These are phyloP conservation scores for Diaporthe eres DNA, from an alignment of 2,329 filamentous ascomycete species.

Conservation along the genomic window DNA sequence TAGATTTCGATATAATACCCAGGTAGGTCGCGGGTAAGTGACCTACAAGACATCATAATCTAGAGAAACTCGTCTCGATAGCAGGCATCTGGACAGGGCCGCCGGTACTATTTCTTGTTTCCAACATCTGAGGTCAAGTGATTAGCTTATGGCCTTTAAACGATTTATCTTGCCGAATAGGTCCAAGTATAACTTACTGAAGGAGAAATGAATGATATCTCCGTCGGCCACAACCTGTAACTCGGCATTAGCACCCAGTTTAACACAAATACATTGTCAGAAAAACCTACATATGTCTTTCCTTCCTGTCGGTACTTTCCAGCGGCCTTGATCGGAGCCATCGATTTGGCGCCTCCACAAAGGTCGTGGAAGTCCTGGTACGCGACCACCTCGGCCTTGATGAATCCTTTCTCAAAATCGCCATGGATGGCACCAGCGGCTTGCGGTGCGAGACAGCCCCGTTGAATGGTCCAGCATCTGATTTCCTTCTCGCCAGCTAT, in stretches of 20 bases:
- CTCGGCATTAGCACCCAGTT: slow-evolving; percentile 43
- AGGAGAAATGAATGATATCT: slow-evolving; percentile 56
- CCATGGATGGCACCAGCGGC: slow-evolving; percentile 58
- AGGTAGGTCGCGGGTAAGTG: too few species aligned
- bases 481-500: slow-evolving; percentile 61
- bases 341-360: slow-evolving; percentile 58
- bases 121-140: slow-evolving; percentile 18
- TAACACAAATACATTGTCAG: accelerated
- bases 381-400: slow-evolving; percentile 61
- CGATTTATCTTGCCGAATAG: too few species aligned
- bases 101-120: slow-evolving; percentile 31
- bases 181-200: slow-evolving; percentile 52
- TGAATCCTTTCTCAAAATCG: slow-evolving; percentile 60
- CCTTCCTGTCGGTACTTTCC: slow-evolving; percentile 62
- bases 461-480: slow-evolving; percentile 59
- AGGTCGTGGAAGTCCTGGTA: slow-evolving; percentile 61
- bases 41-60: too few species aligned
- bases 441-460: slow-evolving; percentile 56
- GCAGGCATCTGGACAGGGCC: background rate
- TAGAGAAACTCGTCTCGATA: background rate
- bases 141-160: background rate
- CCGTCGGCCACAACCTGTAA: slow-evolving; percentile 57
- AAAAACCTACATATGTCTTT: slow-evolving; percentile 56
- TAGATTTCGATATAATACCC: too few species aligned
- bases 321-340: slow-evolving; percentile 61